Evolutionary conservation across 1,284 basidiomycete species (phyloP), one percentile per base, ranked within the genome.

Genomic region (Tilletia horrida): DNA sequence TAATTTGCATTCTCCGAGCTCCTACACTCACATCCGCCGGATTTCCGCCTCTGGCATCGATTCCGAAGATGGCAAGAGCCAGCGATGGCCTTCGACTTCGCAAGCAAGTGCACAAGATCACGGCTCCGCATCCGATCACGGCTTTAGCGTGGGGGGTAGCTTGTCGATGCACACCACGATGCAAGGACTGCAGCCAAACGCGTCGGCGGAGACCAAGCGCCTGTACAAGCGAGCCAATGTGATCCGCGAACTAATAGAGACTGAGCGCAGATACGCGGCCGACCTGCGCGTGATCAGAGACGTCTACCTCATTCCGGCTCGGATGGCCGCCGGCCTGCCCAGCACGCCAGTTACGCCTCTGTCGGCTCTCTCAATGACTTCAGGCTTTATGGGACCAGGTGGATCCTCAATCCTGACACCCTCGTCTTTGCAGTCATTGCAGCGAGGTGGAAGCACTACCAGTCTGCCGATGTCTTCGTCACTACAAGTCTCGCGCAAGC

Each of bases 231-330:
- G 93, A 29, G 86, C 88, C 27, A 90, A 95, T 78, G 89, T 92
- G 1, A 84, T 97, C 43, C 86, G 89, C 61, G 93, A 97, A 66
- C 72, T 81, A 18, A 61, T 77, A 21, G 77, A 80, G 50, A 93
- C 91, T 23, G 93, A 97, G 80, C 85, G 90, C 31, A 88, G 90
- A 0, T 95, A 95, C 82, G 91, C 93, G 1, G 89, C 88, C 11
- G 93, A 97, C 84, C 85, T 97, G 23, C 89, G 89, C 2, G 85
- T 96, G 62, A 88, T 96, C 65, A 86, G 89, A 59, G 90, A 93
- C 73, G 87, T 94, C 31, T 91, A 93, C 80, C 73, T 84, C 31
- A 77, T 79, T 0, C 73, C 80, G 11, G 83, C 83, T 0, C 75
- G 77, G 50, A 76, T 76, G 21, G 71, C 69, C 44, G 76, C 78